These are phyloP conservation scores for Colletotrichum sp. DNA, from an alignment of 2,329 filamentous ascomycete species.

Conservation along the genomic window DNA sequence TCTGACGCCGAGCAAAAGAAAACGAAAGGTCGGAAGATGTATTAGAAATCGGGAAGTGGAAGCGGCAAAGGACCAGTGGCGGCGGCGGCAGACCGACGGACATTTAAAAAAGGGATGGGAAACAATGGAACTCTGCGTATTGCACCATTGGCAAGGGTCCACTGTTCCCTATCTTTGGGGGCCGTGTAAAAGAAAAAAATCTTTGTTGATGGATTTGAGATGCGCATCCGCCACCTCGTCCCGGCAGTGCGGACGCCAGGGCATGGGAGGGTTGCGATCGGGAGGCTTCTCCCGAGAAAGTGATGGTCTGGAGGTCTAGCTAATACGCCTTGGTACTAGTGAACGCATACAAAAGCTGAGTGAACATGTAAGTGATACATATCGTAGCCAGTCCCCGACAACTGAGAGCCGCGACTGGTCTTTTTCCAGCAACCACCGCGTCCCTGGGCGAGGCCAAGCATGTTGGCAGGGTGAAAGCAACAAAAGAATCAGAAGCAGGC, in stretches of 20 bases:
- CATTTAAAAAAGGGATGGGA: not conserved
- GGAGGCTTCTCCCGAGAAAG: not conserved
- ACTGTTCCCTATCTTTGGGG: conserved; percentile 2
- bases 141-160: conserved; percentile 5
- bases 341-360: not conserved
- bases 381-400: not conserved
- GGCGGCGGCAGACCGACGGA: not conserved
- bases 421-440: not conserved
- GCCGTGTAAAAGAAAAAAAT: not conserved
- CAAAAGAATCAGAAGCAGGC: not conserved
- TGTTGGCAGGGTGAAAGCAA: not conserved
- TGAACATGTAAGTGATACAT: not conserved
- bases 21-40: not conserved
- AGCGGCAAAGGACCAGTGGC: not conserved
- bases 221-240: not conserved
- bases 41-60: not conserved
- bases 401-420: not conserved
- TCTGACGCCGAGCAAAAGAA: not conserved
- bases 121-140: not conserved
- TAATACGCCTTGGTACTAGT: not conserved
- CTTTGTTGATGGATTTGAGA: not conserved
- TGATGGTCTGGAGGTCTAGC: not conserved
- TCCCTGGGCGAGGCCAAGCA: not conserved
- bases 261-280: not conserved
- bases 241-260: not conserved